These are phyloP conservation scores for Saturnispora kantuleensis DNA, from an alignment of 805 yeast genomes.

Conservation along the genomic window DNA sequence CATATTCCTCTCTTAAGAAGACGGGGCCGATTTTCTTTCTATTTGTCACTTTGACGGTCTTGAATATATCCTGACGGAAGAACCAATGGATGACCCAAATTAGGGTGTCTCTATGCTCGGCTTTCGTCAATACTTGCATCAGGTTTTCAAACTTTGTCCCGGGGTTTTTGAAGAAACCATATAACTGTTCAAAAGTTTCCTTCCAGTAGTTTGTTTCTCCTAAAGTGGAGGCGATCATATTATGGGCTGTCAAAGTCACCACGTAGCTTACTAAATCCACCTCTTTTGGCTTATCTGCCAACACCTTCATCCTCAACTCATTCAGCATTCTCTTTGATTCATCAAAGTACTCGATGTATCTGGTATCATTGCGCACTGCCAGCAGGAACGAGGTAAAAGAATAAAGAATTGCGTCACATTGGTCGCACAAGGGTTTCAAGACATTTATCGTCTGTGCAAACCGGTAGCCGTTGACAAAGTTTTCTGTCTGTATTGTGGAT, in stretches of 20 bases:
- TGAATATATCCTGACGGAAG: slow-evolving; percentile 19
- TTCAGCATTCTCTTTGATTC: slow-evolving; percentile 4
- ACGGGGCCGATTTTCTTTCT: slow-evolving; percentile 15
- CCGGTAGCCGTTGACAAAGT: slow-evolving; percentile 8
- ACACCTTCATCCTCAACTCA: not conserved
- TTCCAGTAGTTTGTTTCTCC: slow-evolving; percentile 18
- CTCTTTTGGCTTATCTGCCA: slow-evolving; percentile 1
- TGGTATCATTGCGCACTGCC: slow-evolving; percentile 5
- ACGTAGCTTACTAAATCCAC: slow-evolving; percentile 12
- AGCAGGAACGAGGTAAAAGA: slow-evolving; percentile 14
- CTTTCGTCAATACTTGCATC: slow-evolving; percentile 5
- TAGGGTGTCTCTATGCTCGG: slow-evolving; percentile 7
- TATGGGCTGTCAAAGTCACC: slow-evolving; percentile 14
- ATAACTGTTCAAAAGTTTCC: slow-evolving; percentile 13
- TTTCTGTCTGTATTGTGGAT: not conserved
- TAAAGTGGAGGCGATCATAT: slow-evolving; percentile 14
- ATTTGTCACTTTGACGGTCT: slow-evolving; percentile 16
- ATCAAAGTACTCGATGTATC: slow-evolving; percentile 6
- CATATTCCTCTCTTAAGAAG: slow-evolving; percentile 17
- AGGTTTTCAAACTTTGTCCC: slow-evolving; percentile 12
- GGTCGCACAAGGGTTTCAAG: slow-evolving; percentile 11
- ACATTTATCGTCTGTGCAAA: slow-evolving; percentile 8
- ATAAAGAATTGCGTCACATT: slow-evolving; percentile 9
- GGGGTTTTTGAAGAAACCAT: slow-evolving; percentile 7
- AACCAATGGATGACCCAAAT: slow-evolving; percentile 17